Evolutionary conservation across 2,329 filamentous ascomycete species (phyloP), one percentile per base, ranked within the genome.

Genomic region (Spiromastix sp.): DNA sequence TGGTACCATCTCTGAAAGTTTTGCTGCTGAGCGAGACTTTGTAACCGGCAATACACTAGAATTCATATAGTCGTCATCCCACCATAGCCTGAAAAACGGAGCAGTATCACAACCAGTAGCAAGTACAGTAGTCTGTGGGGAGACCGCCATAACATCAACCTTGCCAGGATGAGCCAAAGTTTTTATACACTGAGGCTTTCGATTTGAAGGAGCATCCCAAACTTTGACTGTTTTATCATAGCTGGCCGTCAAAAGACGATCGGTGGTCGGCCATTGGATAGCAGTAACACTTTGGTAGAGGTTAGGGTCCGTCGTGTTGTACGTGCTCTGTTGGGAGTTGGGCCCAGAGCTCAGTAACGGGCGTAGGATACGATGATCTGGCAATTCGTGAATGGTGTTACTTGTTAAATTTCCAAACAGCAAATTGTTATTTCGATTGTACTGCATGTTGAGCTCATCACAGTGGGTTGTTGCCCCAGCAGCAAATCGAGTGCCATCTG

Each of bases 391-490:
- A 5, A 78, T 48, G 1, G 45, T 47, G 13, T 60, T 63, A 1
- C 46, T 44, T 1, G 48, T 42, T 3, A 64, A 42, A 40, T 72
- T 57, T 1, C 74, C 74, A 22, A 72, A 49, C 1, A 78, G 47
- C 1, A 78, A 55, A 43, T 78, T 78, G 39, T 73, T 70, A 0
- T 63, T 58, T 25, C 68, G 57, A 39, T 79, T 79, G 47, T 79
- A 79, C 26, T 73, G 67, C 65, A 74, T 71, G n/a, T 66, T 71
- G 30, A 66, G 56, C 3, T 60, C 50, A 43, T 77, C 73, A 3
- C 66, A 66, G 4, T 73, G 65, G 19, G 72, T 68, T 4, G 72
- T 67, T 4, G 72, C 69, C 2, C 73, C 74, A 7, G 68, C 71
- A 18, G 68, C 72, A 45, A 78, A 79, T 3, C 46, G 56, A 2